A percentile compares a stretch with the other conserved stretches of the same genome.
Conservation (phyloP, 2,329 filamentous ascomycete species). For the Neophaeococcomyces mojaviensis region DNA sequence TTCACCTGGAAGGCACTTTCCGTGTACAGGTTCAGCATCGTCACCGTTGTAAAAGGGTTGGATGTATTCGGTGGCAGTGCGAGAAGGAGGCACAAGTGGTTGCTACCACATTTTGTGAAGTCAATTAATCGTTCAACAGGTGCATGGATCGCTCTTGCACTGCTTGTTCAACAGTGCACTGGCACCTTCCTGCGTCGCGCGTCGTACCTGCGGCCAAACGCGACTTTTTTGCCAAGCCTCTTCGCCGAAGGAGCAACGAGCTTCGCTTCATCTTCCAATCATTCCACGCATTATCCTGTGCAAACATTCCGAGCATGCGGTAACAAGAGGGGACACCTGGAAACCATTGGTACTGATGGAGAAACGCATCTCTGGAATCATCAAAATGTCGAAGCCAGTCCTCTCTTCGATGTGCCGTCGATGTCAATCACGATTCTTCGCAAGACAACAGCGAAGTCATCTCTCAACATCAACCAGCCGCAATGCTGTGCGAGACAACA, state of each 20-base stretch:
- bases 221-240: no score
- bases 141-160: no score
- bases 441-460: conserved; percentile 6
- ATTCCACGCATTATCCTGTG: no score
- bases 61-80: no score
- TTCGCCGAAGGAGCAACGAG: no score
- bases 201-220: no score
- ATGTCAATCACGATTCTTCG: conserved; percentile 12
- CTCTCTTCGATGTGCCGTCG: conserved; percentile 18
- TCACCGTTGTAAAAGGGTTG: not conserved
- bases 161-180: no score
- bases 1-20: conserved; percentile 20
- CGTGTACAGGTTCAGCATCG: conserved; percentile 23
- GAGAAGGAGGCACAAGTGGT: no score
- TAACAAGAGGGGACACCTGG: not conserved
- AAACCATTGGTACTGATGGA: not conserved
- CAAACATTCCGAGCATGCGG: not conserved
- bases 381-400: conserved; percentile 14
- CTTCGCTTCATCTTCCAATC: no score
- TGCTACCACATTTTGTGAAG: no score
- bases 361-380: not conserved
- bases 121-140: no score
- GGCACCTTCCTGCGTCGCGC: no score
- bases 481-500: not conserved
- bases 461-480: not conserved